A percentile compares a stretch with the other conserved stretches of the same genome.
These are phyloP conservation scores for Thelonectria blattea DNA, from an alignment of 2,329 filamentous ascomycete species.

Conservation along the genomic window DNA sequence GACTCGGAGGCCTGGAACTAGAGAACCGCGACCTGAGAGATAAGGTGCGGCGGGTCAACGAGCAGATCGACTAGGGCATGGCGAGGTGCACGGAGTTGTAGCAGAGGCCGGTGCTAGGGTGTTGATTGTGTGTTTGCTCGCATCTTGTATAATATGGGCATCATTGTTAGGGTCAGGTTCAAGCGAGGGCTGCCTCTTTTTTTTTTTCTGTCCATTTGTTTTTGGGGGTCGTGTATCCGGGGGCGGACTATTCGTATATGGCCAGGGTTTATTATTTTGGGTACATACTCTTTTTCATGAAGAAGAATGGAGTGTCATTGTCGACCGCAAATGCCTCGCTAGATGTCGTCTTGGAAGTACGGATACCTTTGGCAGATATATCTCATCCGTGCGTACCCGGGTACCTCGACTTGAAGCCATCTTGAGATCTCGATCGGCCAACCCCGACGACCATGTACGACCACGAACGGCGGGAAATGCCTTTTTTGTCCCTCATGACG, in stretches of 20 bases:
- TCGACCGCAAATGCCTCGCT: no score
- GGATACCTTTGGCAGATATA: no score
- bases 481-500: neutral
- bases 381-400: neutral
- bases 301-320: no score
- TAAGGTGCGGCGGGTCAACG: slow-evolving; percentile 56
- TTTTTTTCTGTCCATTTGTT: slow-evolving; percentile 5
- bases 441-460: no score
- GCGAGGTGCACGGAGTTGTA: slow-evolving; percentile 21
- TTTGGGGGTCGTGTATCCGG: slow-evolving; percentile 21
- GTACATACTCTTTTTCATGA: slow-evolving; percentile 3
- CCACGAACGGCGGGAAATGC: no score
- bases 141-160: slow-evolving; percentile 35
- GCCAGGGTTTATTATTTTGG: slow-evolving; percentile 18
- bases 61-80: slow-evolving; percentile 34
- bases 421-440: neutral
- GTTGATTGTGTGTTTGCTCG: slow-evolving; percentile 23
- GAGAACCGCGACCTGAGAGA: slow-evolving; percentile 75
- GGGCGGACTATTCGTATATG: slow-evolving; percentile 7
- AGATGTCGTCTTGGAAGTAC: no score
- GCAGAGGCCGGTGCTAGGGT: slow-evolving; percentile 32
- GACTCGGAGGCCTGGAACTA: slow-evolving; percentile 75
- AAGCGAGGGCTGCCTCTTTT: slow-evolving; percentile 17
- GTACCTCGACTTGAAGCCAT: neutral
- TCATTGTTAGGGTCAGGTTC: slow-evolving; percentile 26